Conservation (phyloP, 108 stramenopile genomes). For the Nitzschia palea region DNA sequence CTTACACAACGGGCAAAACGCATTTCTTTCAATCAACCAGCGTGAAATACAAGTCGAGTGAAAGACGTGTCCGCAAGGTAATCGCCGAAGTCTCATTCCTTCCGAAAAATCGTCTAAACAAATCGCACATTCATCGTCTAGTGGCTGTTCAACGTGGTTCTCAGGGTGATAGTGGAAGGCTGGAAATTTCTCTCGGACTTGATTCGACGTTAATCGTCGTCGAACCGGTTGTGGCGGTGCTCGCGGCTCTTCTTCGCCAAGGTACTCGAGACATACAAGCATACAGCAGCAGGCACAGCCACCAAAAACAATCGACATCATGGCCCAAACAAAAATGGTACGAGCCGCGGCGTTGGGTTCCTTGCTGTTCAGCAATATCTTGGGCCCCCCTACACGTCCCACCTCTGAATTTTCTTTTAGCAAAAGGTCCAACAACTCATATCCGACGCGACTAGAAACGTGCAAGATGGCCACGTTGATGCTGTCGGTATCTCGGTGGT, state of each 20-base stretch:
- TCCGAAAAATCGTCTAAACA: conserved; percentile 73
- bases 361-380: conserved; percentile 22
- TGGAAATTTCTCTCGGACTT: conserved; percentile 33
- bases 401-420: conserved; percentile 13
- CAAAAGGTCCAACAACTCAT: conserved; percentile 12
- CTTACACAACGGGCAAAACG: conserved; percentile 67
- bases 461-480: conserved; percentile 33
- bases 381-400: conserved; percentile 11
- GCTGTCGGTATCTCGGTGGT: neutral
- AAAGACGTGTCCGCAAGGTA: conserved; percentile 73
- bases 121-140: conserved; percentile 52
- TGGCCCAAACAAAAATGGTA: conserved; percentile 24
- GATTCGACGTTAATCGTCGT: conserved; percentile 26
- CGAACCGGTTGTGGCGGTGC: conserved; percentile 26
- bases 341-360: neutral
- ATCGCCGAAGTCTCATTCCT: conserved; percentile 44
- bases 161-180: conserved; percentile 26
- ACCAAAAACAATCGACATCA: conserved; percentile 1
- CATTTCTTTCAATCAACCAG: conserved; percentile 63
- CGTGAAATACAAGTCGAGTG: conserved; percentile 64
- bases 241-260: conserved; percentile 5
- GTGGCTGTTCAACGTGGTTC: conserved; percentile 3
- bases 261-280: conserved; percentile 4
- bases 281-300: conserved; percentile 23
- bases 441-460: conserved; percentile 16